Evolutionary conservation across 495 filamentous ascomycete species (phyloP).

Genomic region (Oleoguttula mirabilis): DNA sequence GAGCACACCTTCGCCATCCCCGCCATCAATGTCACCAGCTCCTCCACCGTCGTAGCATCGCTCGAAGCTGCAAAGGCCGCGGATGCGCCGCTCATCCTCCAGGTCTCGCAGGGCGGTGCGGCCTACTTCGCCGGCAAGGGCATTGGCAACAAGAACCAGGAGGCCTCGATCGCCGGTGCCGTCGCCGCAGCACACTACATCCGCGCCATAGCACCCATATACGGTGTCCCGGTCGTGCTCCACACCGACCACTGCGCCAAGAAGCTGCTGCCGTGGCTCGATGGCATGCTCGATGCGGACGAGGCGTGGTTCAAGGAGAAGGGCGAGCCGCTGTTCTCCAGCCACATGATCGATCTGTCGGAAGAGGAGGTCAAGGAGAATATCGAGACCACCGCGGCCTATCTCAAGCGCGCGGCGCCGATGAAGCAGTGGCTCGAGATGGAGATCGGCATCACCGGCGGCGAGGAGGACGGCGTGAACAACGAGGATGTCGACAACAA

Average conservation of each 20-base stretch:
- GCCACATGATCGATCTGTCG: constrained; percentile 94
- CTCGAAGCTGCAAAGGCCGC: constrained; percentile 88
- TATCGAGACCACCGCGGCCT: constrained; percentile 78
- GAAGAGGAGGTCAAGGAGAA: constrained; percentile 84
- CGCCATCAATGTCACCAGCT: constrained; percentile 89
- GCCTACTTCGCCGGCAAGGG: constrained; percentile 94
- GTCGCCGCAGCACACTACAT: constrained; percentile 89
- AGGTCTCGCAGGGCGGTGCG: constrained; percentile 85
- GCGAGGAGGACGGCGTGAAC: constrained; percentile 91
- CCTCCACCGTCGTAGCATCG: constrained; percentile 72
- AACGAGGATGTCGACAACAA: constrained; percentile 86
- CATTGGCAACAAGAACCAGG: constrained; percentile 72
- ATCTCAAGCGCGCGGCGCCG: constrained; percentile 79
- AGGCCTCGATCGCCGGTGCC: constrained; percentile 75
- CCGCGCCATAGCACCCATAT: constrained; percentile 71
- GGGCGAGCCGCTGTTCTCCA: constrained; percentile 84
- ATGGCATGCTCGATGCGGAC: constrained; percentile 86
- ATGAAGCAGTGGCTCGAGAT: constrained; percentile 99
- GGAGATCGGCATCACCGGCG: constrained; percentile 92
- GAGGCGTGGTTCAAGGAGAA: constrained; percentile 87
- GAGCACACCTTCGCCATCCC: constrained; percentile 82
- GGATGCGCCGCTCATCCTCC: constrained; percentile 79
- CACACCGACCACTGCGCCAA: constrained; percentile 59
- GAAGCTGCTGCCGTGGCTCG: constrained; percentile 57
- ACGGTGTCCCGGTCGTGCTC: constrained; percentile 82